Evolutionary conservation across 2,329 filamentous ascomycete genomes (phyloP).

Genomic region (Aspergillus sp.): DNA sequence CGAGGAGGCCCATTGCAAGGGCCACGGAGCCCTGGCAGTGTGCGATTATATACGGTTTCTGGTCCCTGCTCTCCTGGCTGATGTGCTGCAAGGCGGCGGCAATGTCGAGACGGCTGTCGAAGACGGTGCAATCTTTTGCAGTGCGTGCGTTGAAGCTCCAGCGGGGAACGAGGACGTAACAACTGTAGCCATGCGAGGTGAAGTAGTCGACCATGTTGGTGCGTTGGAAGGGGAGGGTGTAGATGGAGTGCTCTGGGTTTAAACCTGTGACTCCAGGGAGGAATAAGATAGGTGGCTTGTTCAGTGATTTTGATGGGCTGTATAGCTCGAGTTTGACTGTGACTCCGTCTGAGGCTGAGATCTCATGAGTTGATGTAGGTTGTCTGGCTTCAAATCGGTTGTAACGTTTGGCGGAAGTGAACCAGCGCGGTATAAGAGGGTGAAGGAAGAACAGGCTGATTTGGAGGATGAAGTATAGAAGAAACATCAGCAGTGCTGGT

Average conservation of each 20-base stretch:
- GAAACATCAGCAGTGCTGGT: constrained; percentile 9
- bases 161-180: constrained; percentile 7
- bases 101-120: constrained; percentile 10
- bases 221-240: constrained; percentile 6
- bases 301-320: no score
- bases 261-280: constrained; percentile 7
- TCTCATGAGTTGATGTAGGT: background rate
- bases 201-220: constrained; percentile 13
- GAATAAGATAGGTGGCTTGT: constrained; percentile 5
- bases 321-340: background rate
- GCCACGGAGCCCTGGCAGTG: constrained; percentile 15
- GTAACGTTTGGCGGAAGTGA: background rate
- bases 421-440: constrained; percentile 2
- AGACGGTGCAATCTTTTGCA: constrained; percentile 6
- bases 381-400: background rate
- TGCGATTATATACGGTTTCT: constrained; percentile 9
- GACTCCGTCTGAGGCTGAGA: background rate
- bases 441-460: constrained; percentile 14
- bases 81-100: constrained; percentile 7
- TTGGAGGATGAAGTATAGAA: constrained; percentile 9
- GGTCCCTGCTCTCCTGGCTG: background rate
- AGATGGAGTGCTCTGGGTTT: background rate
- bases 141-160: background rate
- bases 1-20: constrained; percentile 5
- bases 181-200: background rate